A percentile compares a stretch with the other conserved stretches of the same genome.
phyloP scores from a whole-genome alignment of 139 green algal species.

The Mesotaenium endlicherianum region DNA sequence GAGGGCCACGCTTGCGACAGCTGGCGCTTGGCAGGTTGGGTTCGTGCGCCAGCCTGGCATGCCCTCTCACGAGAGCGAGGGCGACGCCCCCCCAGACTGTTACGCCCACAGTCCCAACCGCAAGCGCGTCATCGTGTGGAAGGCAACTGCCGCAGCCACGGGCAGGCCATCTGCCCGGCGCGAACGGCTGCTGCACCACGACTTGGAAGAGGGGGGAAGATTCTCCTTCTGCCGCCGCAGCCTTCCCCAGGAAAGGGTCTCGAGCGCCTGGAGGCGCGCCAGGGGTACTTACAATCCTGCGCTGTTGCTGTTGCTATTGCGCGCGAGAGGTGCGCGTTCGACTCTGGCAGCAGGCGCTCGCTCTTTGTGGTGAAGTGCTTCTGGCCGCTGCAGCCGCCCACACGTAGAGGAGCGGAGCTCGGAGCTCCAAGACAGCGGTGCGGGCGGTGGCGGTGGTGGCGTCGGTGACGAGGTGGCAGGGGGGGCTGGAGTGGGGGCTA shows the following conservation, averaged over 20 bases:
- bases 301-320: slow-evolving; percentile 73
- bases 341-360: slow-evolving; percentile 78
- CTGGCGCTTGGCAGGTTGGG: slow-evolving; percentile 81
- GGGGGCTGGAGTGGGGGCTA: neutral
- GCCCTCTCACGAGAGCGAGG: slow-evolving; percentile 88
- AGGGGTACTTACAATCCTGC: slow-evolving; percentile 86
- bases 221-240: slow-evolving; percentile 85
- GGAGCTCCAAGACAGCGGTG: neutral
- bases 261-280: slow-evolving; percentile 57
- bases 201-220: slow-evolving; percentile 75
- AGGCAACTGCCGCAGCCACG: slow-evolving; percentile 73
- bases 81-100: slow-evolving; percentile 82
- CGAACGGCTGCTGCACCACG: slow-evolving; percentile 81
- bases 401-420: neutral
- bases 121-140: slow-evolving; percentile 83
- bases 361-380: slow-evolving; percentile 71
- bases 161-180: slow-evolving; percentile 72
- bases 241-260: slow-evolving; percentile 73
- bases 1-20: slow-evolving; percentile 74
- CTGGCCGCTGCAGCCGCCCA: slow-evolving; percentile 64
- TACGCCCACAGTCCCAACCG: slow-evolving; percentile 83
- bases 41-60: slow-evolving; percentile 79
- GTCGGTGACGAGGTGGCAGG: neutral
- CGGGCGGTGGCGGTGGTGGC: neutral
- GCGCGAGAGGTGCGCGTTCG: slow-evolving; percentile 73